Conservation (phyloP, 768 basidiomycete species). For the Sarcodon aspratus region DNA sequence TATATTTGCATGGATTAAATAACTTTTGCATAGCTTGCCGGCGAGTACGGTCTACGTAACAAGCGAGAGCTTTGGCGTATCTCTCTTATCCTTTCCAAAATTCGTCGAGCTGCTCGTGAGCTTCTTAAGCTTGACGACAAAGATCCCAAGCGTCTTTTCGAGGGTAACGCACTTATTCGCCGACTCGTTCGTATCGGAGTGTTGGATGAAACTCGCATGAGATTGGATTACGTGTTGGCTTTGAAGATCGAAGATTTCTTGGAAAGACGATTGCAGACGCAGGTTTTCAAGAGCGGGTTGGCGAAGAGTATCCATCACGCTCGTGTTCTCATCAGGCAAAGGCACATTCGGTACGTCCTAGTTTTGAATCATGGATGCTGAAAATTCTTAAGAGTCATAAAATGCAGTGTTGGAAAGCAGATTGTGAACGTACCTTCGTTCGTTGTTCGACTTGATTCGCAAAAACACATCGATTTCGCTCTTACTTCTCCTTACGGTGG, state of each 20-base stretch:
- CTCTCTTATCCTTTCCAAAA: conserved; percentile 95
- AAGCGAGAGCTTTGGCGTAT: conserved; percentile 99
- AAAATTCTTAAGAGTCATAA: neutral
- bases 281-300: conserved; percentile 98
- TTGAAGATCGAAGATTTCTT: conserved; percentile 99
- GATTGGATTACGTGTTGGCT: conserved; percentile 99
- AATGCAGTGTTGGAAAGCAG: conserved; percentile 88
- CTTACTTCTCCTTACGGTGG: conserved; percentile 95
- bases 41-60: conserved; percentile 99
- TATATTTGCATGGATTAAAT: neutral
- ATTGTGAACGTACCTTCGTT: conserved; percentile 98
- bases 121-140: conserved; percentile 99
- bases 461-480: conserved; percentile 99
- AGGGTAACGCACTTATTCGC: conserved; percentile 92
- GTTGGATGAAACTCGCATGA: conserved; percentile 97
- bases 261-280: conserved; percentile 97
- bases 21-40: conserved; percentile 63
- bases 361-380: neutral
- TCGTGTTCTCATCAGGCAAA: conserved; percentile 92
- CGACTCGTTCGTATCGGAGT: conserved; percentile 99
- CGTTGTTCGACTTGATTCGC: conserved; percentile 97
- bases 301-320: conserved; percentile 99
- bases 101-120: conserved; percentile 99
- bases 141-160: conserved; percentile 99
- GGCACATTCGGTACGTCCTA: conserved; percentile 83